phyloP scores from a whole-genome alignment of 164 flowering plant genomes.

The Vitis amurensis region DNA sequence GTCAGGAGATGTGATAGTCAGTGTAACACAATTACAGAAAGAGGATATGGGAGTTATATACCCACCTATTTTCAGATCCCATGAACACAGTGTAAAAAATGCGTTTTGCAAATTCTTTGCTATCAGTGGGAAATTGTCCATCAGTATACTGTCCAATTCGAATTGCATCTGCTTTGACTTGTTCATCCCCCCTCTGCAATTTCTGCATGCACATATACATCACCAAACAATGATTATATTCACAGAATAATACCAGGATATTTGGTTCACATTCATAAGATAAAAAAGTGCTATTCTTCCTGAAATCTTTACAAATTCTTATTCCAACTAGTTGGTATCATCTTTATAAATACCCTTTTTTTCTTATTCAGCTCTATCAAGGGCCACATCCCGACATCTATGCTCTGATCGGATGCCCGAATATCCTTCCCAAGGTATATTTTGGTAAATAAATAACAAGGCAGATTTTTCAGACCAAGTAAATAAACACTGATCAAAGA shows the following conservation, averaged over 20 bases:
- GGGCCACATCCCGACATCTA: background rate
- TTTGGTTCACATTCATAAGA: background rate
- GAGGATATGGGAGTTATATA: background rate
- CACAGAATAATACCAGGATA: slow-evolving; percentile 14
- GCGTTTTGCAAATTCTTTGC: slow-evolving; percentile 93
- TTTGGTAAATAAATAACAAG: background rate
- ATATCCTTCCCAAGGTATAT: background rate
- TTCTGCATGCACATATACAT: slow-evolving; percentile 46
- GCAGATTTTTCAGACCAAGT: background rate
- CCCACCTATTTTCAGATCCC: slow-evolving; percentile 96
- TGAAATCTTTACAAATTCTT: background rate
- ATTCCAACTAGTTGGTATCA: background rate
- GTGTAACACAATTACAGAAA: no score
- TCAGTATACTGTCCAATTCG: slow-evolving; percentile 78
- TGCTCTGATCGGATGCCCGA: background rate
- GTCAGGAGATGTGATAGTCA: no score
- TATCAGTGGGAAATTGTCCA: slow-evolving; percentile 84
- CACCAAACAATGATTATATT: slow-evolving; percentile 10
- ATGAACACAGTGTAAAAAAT: slow-evolving; percentile 88
- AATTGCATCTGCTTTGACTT: slow-evolving; percentile 95
- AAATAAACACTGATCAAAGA: background rate
- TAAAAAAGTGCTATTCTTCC: background rate
- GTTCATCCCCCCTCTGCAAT: slow-evolving; percentile 78
- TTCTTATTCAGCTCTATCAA: background rate
- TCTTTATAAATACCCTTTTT: background rate